These are phyloP conservation scores for Juncus inflexus DNA, from an alignment of 176 grass and related monocot species.

Conservation along the genomic window DNA sequence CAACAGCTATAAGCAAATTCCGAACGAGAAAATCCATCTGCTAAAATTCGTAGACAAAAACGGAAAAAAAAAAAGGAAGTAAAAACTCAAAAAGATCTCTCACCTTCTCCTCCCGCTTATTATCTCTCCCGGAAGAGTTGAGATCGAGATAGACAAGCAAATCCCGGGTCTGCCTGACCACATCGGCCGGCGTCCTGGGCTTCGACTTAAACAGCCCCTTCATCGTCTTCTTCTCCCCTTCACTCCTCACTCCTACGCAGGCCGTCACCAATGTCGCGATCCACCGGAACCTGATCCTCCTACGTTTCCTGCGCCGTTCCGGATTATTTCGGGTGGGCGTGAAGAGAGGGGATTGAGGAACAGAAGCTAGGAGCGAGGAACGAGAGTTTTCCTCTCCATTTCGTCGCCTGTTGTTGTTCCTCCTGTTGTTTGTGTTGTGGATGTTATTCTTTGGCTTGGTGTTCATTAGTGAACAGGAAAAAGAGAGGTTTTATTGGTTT, in stretches of 20 bases:
- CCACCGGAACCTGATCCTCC: not conserved
- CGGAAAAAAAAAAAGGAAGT: not conserved
- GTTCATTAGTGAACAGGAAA: too few relatives aligned
- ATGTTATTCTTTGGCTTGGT: too few relatives aligned
- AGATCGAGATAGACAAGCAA: constrained; percentile 61
- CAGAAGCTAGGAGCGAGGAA: constrained; percentile 5
- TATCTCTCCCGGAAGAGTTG: constrained; percentile 27
- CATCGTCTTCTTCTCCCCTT: constrained; percentile 32
- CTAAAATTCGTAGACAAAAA: not conserved
- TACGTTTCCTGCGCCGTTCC: not conserved
- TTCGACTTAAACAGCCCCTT: constrained; percentile 95
- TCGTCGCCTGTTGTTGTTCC: not conserved
- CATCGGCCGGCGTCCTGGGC: constrained; percentile 67
- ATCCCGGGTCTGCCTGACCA: constrained; percentile 76
- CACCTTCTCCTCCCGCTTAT: constrained; percentile 95
- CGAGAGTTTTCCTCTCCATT: not conserved
- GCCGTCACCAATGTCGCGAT: constrained; percentile 13
- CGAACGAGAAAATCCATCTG: not conserved
- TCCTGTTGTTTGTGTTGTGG: not conserved
- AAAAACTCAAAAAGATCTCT: not conserved
- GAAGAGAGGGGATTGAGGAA: constrained; percentile 23
- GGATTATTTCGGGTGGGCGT: constrained; percentile 2
- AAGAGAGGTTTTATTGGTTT: not conserved
- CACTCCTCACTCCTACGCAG: not conserved
- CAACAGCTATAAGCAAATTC: not conserved